Base-by-base conservation (phyloP, 805 yeast genomes). In the Crinitomyces ghanaensis region DNA sequence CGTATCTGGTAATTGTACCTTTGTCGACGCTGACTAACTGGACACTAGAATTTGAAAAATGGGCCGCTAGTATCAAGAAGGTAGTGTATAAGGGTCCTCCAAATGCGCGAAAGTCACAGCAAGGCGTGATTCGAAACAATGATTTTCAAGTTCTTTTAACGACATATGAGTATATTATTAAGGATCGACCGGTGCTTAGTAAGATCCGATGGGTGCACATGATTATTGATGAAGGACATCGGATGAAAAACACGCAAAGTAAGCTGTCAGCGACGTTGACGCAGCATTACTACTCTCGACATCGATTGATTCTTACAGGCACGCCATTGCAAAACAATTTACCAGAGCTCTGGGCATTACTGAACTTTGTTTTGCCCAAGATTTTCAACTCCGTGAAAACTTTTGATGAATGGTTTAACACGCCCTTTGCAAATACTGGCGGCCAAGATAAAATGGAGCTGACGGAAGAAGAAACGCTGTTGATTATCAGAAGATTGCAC, bases 181-280 rank as follows among this genome's bases (percentile, higher is more conserved):
- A 83, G 53, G 97, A 88, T 57, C 73, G 83, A 46, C 76, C 83
- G 2, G 57, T 88, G 22, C 63, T 88, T 31, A 66, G 88, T 2
- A 80, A 82, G 51, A 68, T 82, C 34, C 75, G 73, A 48, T 88
- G 97, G 97, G 79, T 80, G 31, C 96, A 91, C 59, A 88, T 88
- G 96, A 85, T 88, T 42, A 88, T 88, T 40, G 98, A 88, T 62
- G 98, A 88, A 64, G 98, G 98, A 53, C 98, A 88, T 54, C 75
- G 98, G 57, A 84, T 88, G 95, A 88, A 88, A 59, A 88, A 88
- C 59, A 65, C 94, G 1, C 77, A 78, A 48, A 84, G 95, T 6
- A 88, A 88, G 55, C 65, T 88, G 37, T 81, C 94, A 2, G 72
- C 65, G 41, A 91, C 97, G 1, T 68, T 88, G 49, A 77, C 86